Conservation (phyloP, 768 basidiomycete species). For the Phlebiopsis flavidoalba region DNA sequence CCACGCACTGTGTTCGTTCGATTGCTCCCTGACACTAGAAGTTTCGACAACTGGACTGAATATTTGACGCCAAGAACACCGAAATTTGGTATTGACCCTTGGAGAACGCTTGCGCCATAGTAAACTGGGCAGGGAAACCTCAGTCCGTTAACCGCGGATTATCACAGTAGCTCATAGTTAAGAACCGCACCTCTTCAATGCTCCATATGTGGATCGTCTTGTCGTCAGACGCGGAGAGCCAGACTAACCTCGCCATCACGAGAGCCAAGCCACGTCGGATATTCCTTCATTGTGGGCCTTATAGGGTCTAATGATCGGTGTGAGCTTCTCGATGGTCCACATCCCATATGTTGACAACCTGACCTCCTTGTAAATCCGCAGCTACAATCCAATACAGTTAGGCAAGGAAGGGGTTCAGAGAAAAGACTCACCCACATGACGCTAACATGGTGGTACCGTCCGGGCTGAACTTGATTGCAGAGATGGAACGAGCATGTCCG, state of each 20-base stretch:
- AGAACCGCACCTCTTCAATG: conserved; percentile 48
- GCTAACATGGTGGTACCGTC: conserved; percentile 73
- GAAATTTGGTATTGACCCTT: conserved; percentile 87
- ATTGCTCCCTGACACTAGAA: conserved; percentile 92
- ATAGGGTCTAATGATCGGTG: conserved; percentile 67
- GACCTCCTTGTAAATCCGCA: no score
- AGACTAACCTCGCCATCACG: conserved; percentile 73
- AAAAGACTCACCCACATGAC: conserved; percentile 69
- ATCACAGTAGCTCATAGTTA: conserved; percentile 2
- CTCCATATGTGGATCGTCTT: conserved; percentile 85
- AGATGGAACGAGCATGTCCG: conserved; percentile 81
- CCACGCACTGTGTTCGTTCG: conserved; percentile 93
- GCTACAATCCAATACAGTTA: conserved; percentile 52
- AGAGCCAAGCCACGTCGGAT: conserved; percentile 89
- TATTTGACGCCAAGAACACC: conserved; percentile 92
- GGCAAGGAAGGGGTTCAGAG: conserved; percentile 5
- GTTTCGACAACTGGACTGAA: conserved; percentile 87
- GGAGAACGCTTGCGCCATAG: conserved; percentile 59
- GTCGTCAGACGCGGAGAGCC: conserved; percentile 93
- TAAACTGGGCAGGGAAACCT: conserved; percentile 35
- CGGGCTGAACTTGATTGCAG: conserved; percentile 85
- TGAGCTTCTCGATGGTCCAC: conserved; percentile 63
- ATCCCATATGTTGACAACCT: conserved; percentile 78
- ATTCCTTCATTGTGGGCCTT: conserved; percentile 79
- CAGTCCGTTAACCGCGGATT: neutral